These are phyloP conservation scores for Agaricus blazei DNA, from an alignment of 768 basidiomycete genomes.

Conservation along the genomic window DNA sequence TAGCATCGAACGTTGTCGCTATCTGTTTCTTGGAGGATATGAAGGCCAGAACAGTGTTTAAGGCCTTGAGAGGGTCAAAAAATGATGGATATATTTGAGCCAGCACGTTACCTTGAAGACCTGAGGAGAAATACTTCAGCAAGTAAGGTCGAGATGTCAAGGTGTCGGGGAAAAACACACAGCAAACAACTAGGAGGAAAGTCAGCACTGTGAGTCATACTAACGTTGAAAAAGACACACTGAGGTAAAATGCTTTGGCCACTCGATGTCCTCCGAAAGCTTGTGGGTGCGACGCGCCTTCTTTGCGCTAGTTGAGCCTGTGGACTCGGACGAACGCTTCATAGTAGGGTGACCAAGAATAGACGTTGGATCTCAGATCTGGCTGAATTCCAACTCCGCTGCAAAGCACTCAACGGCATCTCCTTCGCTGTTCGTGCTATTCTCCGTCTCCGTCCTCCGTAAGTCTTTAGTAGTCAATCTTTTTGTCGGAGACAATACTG, in stretches of 20 bases:
- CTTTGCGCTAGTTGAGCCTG: neutral
- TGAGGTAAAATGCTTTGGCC: conserved; percentile 63
- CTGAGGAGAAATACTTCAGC: conserved; percentile 23
- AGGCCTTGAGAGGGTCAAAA: conserved; percentile 42
- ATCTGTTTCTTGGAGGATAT: conserved; percentile 76
- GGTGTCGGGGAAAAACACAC: neutral
- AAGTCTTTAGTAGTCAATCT: neutral
- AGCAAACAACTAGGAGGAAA: conserved; percentile 1
- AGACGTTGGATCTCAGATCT: conserved; percentile 1
- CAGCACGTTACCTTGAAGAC: conserved; percentile 51
- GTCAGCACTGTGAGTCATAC: neutral
- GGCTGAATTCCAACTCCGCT: conserved; percentile 8
- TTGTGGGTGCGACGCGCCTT: neutral
- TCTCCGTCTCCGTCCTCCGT: neutral
- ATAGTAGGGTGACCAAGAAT: neutral
- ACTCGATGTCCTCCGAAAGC: conserved; percentile 20
- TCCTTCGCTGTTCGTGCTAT: neutral
- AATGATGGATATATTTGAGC: neutral
- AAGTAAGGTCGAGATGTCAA: neutral
- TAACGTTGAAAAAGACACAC: conserved; percentile 27
- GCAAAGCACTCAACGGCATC: neutral
- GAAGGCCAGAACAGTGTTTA: conserved; percentile 88
- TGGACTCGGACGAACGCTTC: neutral
- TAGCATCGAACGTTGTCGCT: conserved; percentile 71
- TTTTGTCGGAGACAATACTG: neutral